A percentile compares a stretch with the other conserved stretches of the same genome.
Conservation (phyloP, 495 filamentous ascomycete genomes). For the Glonium stellatum region DNA sequence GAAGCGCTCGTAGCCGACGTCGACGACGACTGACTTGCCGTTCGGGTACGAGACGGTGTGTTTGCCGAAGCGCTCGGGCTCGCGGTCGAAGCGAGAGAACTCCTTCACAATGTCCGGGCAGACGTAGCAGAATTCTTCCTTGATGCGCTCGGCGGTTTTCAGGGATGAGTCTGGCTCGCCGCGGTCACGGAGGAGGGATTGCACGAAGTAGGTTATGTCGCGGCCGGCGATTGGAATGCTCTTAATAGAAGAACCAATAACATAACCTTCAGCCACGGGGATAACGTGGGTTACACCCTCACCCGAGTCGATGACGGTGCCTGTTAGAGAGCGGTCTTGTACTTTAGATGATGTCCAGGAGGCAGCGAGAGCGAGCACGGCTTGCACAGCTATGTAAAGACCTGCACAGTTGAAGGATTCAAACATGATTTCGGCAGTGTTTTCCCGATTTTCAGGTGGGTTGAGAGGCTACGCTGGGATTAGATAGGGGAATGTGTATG, state of each 20-base stretch:
- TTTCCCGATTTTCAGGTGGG: slow-evolving; percentile 96
- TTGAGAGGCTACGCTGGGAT: slow-evolving; percentile 67
- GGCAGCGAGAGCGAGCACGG: slow-evolving; percentile 89
- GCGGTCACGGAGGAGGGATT: slow-evolving; percentile 89
- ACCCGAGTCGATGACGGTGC: slow-evolving; percentile 95
- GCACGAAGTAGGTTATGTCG: slow-evolving; percentile 97
- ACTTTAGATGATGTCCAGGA: slow-evolving; percentile 99
- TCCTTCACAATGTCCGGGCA: slow-evolving; percentile 98
- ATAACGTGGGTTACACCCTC: slow-evolving; percentile 99
- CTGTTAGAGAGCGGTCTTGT: slow-evolving; percentile 90
- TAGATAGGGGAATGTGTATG: slow-evolving; percentile 11
- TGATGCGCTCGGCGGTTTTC: slow-evolving; percentile 95
- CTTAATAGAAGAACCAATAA: slow-evolving; percentile 98
- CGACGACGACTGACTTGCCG: slow-evolving; percentile 73
- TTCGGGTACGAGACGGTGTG: slow-evolving; percentile 83
- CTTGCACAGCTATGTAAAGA: slow-evolving; percentile 97
- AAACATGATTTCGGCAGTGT: slow-evolving; percentile 99
- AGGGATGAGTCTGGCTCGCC: slow-evolving; percentile 93
- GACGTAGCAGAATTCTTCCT: slow-evolving; percentile 97
- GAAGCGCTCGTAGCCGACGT: slow-evolving; percentile 97
- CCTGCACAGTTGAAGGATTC: slow-evolving; percentile 99
- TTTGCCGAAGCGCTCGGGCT: slow-evolving; percentile 83
- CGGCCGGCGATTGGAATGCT: slow-evolving; percentile 95
- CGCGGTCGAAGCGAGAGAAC: slow-evolving; percentile 83
- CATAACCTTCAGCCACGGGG: slow-evolving; percentile 96